Evolutionary conservation across 164 flowering plant species (phyloP).

Genomic region (Pachysandra terminalis): DNA sequence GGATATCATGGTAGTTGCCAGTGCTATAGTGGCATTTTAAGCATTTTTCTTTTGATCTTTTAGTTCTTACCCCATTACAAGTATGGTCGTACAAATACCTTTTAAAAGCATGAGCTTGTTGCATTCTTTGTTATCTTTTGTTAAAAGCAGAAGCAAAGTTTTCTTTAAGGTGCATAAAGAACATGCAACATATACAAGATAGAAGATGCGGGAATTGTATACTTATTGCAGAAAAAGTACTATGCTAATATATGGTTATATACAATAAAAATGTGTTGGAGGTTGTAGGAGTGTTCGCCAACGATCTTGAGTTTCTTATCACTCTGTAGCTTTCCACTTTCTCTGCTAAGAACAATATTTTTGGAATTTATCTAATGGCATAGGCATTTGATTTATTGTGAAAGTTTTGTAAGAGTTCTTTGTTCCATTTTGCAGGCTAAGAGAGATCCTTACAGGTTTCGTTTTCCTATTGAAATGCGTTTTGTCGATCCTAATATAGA

Average conservation of each 20-base stretch:
- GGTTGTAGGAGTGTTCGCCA: background rate
- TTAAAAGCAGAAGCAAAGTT: background rate
- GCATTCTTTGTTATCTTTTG: background rate
- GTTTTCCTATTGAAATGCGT: constrained; percentile 97
- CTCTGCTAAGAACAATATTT: background rate
- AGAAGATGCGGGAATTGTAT: background rate
- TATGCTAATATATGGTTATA: no score
- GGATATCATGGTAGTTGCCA: no score
- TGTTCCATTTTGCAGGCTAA: constrained; percentile 71
- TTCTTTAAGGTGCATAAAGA: no score
- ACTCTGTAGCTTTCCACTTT: background rate
- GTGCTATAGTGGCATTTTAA: no score
- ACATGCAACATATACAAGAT: background rate
- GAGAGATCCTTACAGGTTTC: constrained; percentile 90
- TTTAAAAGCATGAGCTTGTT: background rate
- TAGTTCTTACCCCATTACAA: no score
- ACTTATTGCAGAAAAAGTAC: background rate
- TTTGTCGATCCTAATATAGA: constrained; percentile 91
- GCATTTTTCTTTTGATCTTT: no score
- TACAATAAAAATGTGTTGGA: background rate
- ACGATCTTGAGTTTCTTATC: background rate
- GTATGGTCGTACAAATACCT: no score
- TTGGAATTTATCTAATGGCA: background rate
- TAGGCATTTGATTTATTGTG: background rate
- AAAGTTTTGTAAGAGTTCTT: background rate